Evolutionary conservation across 768 basidiomycete species (phyloP), one percentile per base, ranked within the genome.

Genomic region (Calocybe gangraenosa): DNA sequence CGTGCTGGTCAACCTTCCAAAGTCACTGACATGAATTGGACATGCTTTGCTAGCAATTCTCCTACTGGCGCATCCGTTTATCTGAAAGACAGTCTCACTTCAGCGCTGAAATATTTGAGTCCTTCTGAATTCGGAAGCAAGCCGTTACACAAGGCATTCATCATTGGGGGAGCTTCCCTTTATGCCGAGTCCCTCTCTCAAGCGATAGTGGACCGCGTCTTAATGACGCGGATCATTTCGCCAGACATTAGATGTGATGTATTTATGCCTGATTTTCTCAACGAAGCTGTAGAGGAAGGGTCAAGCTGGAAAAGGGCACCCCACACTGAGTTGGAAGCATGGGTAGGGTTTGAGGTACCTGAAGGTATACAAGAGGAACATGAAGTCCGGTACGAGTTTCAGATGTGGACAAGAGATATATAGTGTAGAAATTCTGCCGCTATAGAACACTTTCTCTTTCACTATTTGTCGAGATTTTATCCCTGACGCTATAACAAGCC

Each of bases 91-190:
- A 70, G 65, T 51, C 66, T 78, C 44, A 57, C 63, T 44, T 70
- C 75, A 28, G 76, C 76, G 20, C 55, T 74, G 46, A 55, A 51
- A 38, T 58, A 53, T 31, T 40, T 70, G 5, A 58, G 59, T 2
- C 53, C 52, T 31, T 32, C 60, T 21, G 51, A 52, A 20, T 35
- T 41, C 9, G 56, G 72, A 35, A 57, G 78, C 55, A 71, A 72
- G 23, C 55, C 54, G 15, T 58, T 80, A 34, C 65, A 88, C 56
- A 77, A 81, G 44, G 65, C 68, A 21, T 98, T 97, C 69, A 68
- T 97, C 53, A 96, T 96, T 23, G 96, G 96, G 23, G 96, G 96
- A n/a, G 81, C 90, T 6, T 78, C 84, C 23, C 65, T 98, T 20
- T 96, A 96, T 72, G 66, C 70, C 28, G 81, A 85, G 48, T 71